Evolutionary conservation across 78 protist species (phyloP).

Genomic region (Dictyostelium brefeldianum): DNA sequence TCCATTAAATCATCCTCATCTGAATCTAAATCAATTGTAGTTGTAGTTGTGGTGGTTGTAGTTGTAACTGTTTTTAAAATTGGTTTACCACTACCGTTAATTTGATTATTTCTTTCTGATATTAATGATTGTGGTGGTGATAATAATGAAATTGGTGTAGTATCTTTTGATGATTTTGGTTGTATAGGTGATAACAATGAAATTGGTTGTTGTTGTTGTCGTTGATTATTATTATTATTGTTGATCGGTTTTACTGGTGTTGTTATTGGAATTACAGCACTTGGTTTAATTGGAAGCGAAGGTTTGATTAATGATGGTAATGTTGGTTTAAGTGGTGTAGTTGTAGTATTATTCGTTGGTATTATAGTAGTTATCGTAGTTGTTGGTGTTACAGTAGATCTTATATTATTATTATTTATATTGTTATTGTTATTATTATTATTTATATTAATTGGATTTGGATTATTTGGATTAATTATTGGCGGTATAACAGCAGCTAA

Average conservation of each 20-base stretch:
- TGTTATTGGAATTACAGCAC: not conserved
- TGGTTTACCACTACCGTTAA: not conserved
- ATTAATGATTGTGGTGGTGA: conserved; percentile 20
- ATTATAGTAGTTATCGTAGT: not conserved
- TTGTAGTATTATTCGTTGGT: not conserved
- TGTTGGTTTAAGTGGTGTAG: not conserved
- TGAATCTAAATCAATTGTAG: not conserved
- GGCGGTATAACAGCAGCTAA: not conserved
- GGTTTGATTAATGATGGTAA: not conserved
- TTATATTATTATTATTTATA: conserved; percentile 1
- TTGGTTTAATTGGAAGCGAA: not conserved
- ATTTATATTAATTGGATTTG: conserved; percentile 7
- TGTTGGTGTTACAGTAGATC: not conserved
- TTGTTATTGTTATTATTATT: conserved; percentile 36
- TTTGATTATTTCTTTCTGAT: not conserved
- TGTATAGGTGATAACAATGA: not conserved
- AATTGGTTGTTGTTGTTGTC: not conserved
- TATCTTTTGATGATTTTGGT: not conserved
- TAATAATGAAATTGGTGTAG: not conserved
- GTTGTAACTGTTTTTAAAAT: not conserved
- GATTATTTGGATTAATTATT: not conserved
- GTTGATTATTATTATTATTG: too few species aligned
- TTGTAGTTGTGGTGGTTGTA: not conserved
- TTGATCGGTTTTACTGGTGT: not conserved
- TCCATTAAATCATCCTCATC: not conserved